Evolutionary conservation across 371 early-diverging fungal species (phyloP), one percentile per base, ranked within the genome.

Genomic region (Encephalitozoon intestinalis): DNA sequence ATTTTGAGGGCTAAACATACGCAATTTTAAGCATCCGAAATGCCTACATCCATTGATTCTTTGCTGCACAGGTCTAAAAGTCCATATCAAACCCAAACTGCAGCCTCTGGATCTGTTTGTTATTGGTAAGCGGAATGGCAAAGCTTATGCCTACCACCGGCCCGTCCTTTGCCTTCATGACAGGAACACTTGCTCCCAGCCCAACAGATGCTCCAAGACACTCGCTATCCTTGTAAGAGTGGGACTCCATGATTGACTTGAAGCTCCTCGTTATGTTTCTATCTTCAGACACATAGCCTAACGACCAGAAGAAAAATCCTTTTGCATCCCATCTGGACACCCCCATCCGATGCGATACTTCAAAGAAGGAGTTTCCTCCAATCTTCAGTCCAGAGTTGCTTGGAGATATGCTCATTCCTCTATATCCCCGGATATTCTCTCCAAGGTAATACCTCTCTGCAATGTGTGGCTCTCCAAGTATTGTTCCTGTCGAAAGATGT

Each of bases 401-500:
- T 23, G 76, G 76, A 21, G 50, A 68, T 40, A 75, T 75, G 34
- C 76, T 75, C 51, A 58, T 54, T 0, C 43, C 50, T 23, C 26
- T 63, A 40, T 75, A 75, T 37, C 76, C 76, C 34, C 65, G 40
- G 25, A 75, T 52, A 23, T 67, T 50, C 2, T 67, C 69, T n/a
- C 76, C 76, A 52, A 75, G 53, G 30, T 63, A 75, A 34, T 67
- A 75, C 40, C 63, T 67, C 28, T 75, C 69, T 31, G 63, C 64
- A 4, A 63, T 34, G 43, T 63, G 50, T 6, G 63, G 49, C 41
- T 72, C 54, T 43, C 72, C 72, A 50, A 46, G 31, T 30, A 63
- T 63, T 15, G 18, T 8, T 23, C 72, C 72, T 31, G 50, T 72
- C 5, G 49, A 44, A 30, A 31, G n/a, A 31, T 43, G 28, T 15